Evolutionary conservation across 2,329 filamentous ascomycete species (phyloP).

Genomic region (Cladophialophora bantiana): DNA sequence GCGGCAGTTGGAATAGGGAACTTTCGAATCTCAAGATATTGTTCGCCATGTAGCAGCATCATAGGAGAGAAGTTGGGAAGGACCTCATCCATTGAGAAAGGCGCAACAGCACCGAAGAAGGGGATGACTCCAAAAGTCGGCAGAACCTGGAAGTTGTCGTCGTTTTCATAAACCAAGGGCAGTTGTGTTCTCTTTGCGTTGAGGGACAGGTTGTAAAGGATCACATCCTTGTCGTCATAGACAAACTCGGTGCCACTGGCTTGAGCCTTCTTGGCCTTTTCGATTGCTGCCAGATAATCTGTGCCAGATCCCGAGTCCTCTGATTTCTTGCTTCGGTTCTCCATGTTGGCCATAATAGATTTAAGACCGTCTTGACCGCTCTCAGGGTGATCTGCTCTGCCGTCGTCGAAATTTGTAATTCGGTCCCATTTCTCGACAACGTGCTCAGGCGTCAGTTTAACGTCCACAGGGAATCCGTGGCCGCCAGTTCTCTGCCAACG

Average conservation of each 20-base stretch:
- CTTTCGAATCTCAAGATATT: slow-evolving; percentile 93
- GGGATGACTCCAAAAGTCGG: slow-evolving; percentile 87
- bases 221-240: slow-evolving; percentile 85
- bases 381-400: slow-evolving; percentile 83
- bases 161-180: slow-evolving; percentile 85
- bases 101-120: slow-evolving; percentile 82
- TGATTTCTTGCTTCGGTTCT: slow-evolving; percentile 71
- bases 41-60: slow-evolving; percentile 99
- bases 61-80: slow-evolving; percentile 97
- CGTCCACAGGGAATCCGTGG: slow-evolving; percentile 88
- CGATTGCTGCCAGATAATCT: slow-evolving; percentile 77
- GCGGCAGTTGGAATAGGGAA: slow-evolving; percentile 76
- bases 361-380: slow-evolving; percentile 77
- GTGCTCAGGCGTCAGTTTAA: slow-evolving; percentile 81
- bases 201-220: slow-evolving; percentile 94
- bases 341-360: slow-evolving; percentile 84
- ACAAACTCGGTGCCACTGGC: slow-evolving; percentile 76
- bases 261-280: slow-evolving; percentile 74
- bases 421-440: slow-evolving; percentile 77
- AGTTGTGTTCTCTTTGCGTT: slow-evolving; percentile 91
- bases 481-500: slow-evolving; percentile 94
- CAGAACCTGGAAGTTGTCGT: slow-evolving; percentile 89
- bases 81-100: slow-evolving; percentile 80
- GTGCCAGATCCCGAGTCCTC: slow-evolving; percentile 52
- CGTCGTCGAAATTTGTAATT: slow-evolving; percentile 87